Percentiles rank a stretch among this genome's conserved stretches.
Conservation (phyloP, 2,329 filamentous ascomycete species). For the Neodidymelliopsis sp. region DNA sequence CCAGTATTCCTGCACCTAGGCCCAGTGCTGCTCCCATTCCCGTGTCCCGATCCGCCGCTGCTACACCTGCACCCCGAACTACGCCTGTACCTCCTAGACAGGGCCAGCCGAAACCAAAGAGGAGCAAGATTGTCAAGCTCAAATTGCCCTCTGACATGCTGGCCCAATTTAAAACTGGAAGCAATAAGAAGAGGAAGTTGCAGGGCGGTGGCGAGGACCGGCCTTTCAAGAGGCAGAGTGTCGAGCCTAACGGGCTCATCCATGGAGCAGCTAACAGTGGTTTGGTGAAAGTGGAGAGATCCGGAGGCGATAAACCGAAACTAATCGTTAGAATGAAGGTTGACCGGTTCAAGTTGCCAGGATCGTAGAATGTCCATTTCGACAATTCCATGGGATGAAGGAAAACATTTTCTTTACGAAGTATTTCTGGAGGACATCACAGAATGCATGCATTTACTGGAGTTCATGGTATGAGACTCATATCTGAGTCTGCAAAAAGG, state of each 20-base stretch:
- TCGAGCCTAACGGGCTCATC: constrained; percentile 25
- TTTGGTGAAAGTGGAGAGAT: constrained; percentile 29
- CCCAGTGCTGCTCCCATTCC: constrained; percentile 19
- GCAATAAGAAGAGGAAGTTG: constrained; percentile 35
- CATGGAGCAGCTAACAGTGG: constrained; percentile 26
- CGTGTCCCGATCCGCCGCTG: constrained; percentile 10
- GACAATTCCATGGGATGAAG: neutral
- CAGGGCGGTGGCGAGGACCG: constrained; percentile 25
- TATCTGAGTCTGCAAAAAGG: constrained; percentile 9
- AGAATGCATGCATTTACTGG: constrained; percentile 9
- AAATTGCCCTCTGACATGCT: constrained; percentile 26
- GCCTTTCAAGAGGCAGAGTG: constrained; percentile 39
- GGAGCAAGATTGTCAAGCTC: constrained; percentile 38
- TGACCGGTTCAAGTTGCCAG: constrained; percentile 18
- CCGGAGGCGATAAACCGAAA: constrained; percentile 22
- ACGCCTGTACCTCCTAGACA: constrained; percentile 6
- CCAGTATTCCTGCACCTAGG: constrained; percentile 25
- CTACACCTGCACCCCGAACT: constrained; percentile 20
- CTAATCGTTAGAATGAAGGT: constrained; percentile 34
- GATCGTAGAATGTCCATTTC: neutral
- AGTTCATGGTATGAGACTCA: constrained; percentile 7
- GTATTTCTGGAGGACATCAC: neutral
- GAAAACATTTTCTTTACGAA: neutral
- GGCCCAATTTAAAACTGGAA: constrained; percentile 20
- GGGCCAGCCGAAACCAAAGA: constrained; percentile 26